Evolutionary conservation across 106 monocot genomes (phyloP), one percentile per base, ranked within the genome.

Genomic region (Dioscorea dumetorum): DNA sequence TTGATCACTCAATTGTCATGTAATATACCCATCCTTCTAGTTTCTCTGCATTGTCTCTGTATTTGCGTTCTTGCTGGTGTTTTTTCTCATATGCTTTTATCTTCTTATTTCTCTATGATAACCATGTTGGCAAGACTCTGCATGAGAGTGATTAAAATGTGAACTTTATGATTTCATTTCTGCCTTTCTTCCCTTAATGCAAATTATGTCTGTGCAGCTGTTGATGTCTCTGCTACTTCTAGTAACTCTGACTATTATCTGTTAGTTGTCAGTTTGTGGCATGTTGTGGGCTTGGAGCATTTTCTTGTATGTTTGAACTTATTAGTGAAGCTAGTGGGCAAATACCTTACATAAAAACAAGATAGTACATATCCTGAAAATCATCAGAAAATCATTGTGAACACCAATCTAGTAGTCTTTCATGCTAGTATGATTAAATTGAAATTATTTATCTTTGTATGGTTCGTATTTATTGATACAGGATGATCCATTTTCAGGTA

Each of bases 1-100:
- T 95, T 21, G 95, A 95, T 62, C 95, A 95, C 77, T 95, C 95
- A 32, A 95, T 91, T 78, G 95, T 95, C 67, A 95, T 95, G 95
- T 95, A 84, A 54, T 54, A 14, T 19, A 19, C 54, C 18, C 54
- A 54, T 8, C 19, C 5, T 54, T 5, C 13, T 18, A 18, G 54
- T 0, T 54, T 16, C 54, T 54, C 19, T 1, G 15, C 19, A 19
- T 54, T 8, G 15, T 54, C 0, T 54, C 0, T 16, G 3, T 54
- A 14, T 18, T 54, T 54, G 54, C 54, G 18, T 54, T 41, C 10
- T 41, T 10, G 10, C 41, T 54, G 12, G 12, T 54, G 0, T 54
- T 54, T 54, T 12, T 19, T 54, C 2, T 54, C 15, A 8, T 5
- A 18, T 16, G 54, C n/a, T 15, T 54, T 54, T 16, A 5, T 54